These are phyloP conservation scores for Fonsecaea pugnacius DNA, from an alignment of 2,329 filamentous ascomycete genomes.

Conservation along the genomic window DNA sequence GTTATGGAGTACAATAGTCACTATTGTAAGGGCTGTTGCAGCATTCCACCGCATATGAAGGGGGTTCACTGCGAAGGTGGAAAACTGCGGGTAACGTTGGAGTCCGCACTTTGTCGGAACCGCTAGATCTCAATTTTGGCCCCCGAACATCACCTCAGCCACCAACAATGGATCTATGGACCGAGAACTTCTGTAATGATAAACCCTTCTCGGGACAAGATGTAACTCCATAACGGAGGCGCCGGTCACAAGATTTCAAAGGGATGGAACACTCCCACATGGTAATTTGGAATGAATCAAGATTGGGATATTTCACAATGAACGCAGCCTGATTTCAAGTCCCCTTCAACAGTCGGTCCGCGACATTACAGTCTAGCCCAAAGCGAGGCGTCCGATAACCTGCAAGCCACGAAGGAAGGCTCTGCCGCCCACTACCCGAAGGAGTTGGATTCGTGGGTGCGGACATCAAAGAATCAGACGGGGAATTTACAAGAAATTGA, in stretches of 20 bases:
- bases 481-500: background rate
- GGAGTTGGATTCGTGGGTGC: background rate
- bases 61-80: background rate
- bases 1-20: background rate
- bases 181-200: background rate
- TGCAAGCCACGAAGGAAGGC: background rate
- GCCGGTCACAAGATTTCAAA: background rate
- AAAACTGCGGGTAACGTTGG: slow-evolving; percentile 4
- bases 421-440: background rate
- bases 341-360: background rate
- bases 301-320: background rate
- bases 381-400: background rate
- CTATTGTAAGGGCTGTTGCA: background rate
- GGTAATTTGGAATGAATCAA: background rate
- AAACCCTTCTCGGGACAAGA: background rate
- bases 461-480: background rate
- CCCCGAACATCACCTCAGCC: slow-evolving; percentile 7
- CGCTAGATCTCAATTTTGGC: slow-evolving; percentile 1
- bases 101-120: background rate
- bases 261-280: background rate
- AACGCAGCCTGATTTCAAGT: background rate
- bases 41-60: background rate
- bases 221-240: background rate
- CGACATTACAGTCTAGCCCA: background rate
- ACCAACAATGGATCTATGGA: background rate